These are phyloP conservation scores for Wickerhamomyces alni DNA, from an alignment of 805 yeast species.

Conservation along the genomic window DNA sequence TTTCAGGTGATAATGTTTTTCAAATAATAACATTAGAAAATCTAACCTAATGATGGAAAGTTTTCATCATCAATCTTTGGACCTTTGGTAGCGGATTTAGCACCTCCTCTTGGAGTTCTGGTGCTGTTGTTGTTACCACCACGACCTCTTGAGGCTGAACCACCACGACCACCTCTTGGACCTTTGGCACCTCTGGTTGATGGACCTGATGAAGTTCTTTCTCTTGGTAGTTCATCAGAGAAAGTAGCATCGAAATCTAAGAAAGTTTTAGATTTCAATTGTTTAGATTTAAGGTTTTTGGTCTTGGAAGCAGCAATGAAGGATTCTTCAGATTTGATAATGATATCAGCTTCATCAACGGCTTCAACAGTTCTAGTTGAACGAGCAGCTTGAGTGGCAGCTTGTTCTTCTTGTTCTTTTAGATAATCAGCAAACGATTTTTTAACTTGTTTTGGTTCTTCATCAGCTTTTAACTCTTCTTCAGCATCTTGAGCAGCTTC, in stretches of 20 bases:
- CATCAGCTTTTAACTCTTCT: constrained; percentile 36
- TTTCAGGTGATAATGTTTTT: no score
- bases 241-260: constrained; percentile 72
- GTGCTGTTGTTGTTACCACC: constrained; percentile 23
- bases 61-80: constrained; percentile 50
- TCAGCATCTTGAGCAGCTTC: constrained; percentile 48
- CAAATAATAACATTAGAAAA: neutral
- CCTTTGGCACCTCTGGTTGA: constrained; percentile 29
- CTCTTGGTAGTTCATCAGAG: constrained; percentile 46
- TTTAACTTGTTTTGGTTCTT: constrained; percentile 43
- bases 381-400: constrained; percentile 42
- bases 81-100: constrained; percentile 26
- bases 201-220: constrained; percentile 28
- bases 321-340: constrained; percentile 59
- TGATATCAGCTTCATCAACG: constrained; percentile 44
- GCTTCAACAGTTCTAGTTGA: constrained; percentile 33
- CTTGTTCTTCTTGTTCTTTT: constrained; percentile 53
- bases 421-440: constrained; percentile 86
- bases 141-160: constrained; percentile 30
- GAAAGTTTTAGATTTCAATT: constrained; percentile 73
- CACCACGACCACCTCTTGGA: constrained; percentile 24
- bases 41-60: constrained; percentile 65
- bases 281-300: constrained; percentile 68
- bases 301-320: constrained; percentile 53
- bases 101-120: constrained; percentile 10